Evolutionary conservation across 176 grass and related monocot species (phyloP).

Genomic region (Canna indica): DNA sequence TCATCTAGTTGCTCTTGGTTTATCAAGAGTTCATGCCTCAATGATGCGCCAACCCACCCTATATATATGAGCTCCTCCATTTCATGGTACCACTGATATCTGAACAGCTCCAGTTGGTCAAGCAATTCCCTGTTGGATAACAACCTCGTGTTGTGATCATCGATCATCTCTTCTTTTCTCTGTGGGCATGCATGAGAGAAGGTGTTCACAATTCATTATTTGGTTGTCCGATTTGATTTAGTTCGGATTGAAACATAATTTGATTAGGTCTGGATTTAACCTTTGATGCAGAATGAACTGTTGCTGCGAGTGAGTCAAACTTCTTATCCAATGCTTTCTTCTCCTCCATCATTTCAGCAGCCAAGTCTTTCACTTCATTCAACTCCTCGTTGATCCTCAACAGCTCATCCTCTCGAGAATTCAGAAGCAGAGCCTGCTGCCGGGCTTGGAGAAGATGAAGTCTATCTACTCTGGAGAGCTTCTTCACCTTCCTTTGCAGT

Average conservation of each 20-base stretch:
- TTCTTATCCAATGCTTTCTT: slow-evolving; percentile 28
- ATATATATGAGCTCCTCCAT: slow-evolving; percentile 88
- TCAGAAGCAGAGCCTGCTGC: slow-evolving; percentile 28
- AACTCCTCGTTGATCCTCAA: slow-evolving; percentile 29
- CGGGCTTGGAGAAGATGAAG: slow-evolving; percentile 22
- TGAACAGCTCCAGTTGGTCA: slow-evolving; percentile 39
- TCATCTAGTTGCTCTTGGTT: slow-evolving; percentile 8
- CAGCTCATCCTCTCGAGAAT: slow-evolving; percentile 34
- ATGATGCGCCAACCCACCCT: slow-evolving; percentile 62
- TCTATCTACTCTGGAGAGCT: slow-evolving; percentile 27
- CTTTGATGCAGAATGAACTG: slow-evolving; percentile 11
- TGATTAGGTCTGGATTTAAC: not conserved
- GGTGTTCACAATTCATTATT: not conserved
- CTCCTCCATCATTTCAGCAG: slow-evolving; percentile 34
- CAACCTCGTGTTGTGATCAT: slow-evolving; percentile 29
- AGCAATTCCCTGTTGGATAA: slow-evolving; percentile 37
- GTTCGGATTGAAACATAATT: not conserved
- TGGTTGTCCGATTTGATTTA: not conserved
- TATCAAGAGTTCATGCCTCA: slow-evolving; percentile 48
- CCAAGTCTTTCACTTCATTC: slow-evolving; percentile 34
- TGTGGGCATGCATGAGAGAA: not conserved
- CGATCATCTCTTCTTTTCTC: slow-evolving; percentile 17
- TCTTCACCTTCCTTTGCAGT: slow-evolving; percentile 38
- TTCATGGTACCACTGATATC: slow-evolving; percentile 54
- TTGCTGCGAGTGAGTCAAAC: not conserved